Base-by-base conservation (phyloP, 2,329 filamentous ascomycete species). In the Xylariomycetidae sp. region DNA sequence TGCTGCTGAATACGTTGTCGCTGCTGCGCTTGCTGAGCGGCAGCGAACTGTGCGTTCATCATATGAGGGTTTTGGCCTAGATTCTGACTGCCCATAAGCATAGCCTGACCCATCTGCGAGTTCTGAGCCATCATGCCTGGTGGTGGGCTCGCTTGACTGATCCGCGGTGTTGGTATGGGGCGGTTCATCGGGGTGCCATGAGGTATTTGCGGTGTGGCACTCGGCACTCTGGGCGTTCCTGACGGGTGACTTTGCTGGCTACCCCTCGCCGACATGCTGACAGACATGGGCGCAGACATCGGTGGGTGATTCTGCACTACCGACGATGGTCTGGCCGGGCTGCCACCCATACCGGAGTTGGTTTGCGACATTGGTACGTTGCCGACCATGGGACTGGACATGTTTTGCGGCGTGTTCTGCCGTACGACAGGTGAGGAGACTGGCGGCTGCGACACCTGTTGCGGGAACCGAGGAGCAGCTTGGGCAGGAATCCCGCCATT, bases 371-470 rank as follows among this genome's bases (percentile, higher is more conserved):
- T 82, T 1, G 74, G 62, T 17, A 73, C 72, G 22, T 70, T 70
- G 26, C 67, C 67, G n/a, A 76, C 70, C 67, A 76, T 79, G 7
- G 78, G 79, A 2, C 78, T 82, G 5, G 78, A 81, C 61, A 75
- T 72, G 36, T 72, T 75, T 35, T 78, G 75, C 10, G 78, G 78
- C 2, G 77, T 82, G 15, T 72, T 74, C 46, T 82, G 77, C 10
- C 74, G 68, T 15, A 73, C 58, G 37, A 78, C 64, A 0, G 85
- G 84, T n/a, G 84, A 86, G 7, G 79, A 79, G 2, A 76, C 78
- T 4, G 74, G 70, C 12, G 74, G 64, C 49, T 83, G 79, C 2
- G 76, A 72, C 6, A 76, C 71, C 43, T 79, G 72, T 30, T 66
- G 62, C 14, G 63, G 61, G 42, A 76, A 74, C 8, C 71, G 64